Evolutionary conservation across 192 early-diverging fungal species (phyloP).

Genomic region (Umbelopsis ramanniana): DNA sequence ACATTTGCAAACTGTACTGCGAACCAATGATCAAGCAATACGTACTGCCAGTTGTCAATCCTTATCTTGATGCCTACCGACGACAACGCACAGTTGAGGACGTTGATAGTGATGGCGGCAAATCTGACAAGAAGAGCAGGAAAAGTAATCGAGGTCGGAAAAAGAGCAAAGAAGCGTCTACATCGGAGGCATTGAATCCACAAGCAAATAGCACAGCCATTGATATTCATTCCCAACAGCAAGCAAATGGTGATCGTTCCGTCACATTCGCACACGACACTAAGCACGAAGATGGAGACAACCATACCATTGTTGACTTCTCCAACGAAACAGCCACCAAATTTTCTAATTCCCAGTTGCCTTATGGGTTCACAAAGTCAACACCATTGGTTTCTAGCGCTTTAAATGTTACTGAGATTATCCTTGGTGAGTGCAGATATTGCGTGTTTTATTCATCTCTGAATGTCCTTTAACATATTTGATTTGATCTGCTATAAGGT

Average conservation of each 20-base stretch:
- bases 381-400: constrained; percentile 21
- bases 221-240: background rate
- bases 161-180: constrained; percentile 5
- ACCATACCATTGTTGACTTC: background rate
- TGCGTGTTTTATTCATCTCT: background rate
- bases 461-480: background rate
- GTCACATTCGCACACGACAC: constrained; percentile 11
- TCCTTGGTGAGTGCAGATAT: constrained; percentile 26
- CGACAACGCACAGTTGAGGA: background rate
- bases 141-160: constrained; percentile 6
- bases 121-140: constrained; percentile 7
- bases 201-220: constrained; percentile 1
- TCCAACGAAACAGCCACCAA: background rate
- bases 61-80: background rate
- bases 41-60: background rate
- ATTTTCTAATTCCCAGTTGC: background rate
- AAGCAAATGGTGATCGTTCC: background rate
- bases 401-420: constrained; percentile 29
- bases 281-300: background rate
- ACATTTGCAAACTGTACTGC: background rate
- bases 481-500: constrained; percentile 58
- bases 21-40: background rate
- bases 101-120: constrained; percentile 1
- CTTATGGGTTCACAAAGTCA: constrained; percentile 21
- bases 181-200: background rate